Evolutionary conservation across 306 rosid species (phyloP), one percentile per base, ranked within the genome.

Genomic region (Sophora flavescens): DNA sequence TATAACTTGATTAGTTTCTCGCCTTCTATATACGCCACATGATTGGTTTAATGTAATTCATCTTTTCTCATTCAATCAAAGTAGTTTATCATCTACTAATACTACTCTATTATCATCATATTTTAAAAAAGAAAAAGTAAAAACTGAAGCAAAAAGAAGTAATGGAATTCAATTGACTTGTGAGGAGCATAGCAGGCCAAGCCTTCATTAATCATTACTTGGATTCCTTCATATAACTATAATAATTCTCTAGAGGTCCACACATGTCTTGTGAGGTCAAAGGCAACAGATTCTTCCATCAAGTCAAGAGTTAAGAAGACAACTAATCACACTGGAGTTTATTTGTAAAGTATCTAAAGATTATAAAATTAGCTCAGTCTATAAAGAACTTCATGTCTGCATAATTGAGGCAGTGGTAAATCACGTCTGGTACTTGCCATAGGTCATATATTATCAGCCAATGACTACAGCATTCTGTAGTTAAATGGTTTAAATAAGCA

Each of bases 141-240:
- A 54, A 15, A n/a, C 38, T 58, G 22, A 17, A 17, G 33, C 48
- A 65, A 44, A 11, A 5, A 42, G 36, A 13, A 33, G 3, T 30
- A 30, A 8, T 4, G 18, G 42, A 60, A 60, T 13, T 42, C 89
- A 88, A 74, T 54, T 78, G 87, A 88, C 86, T 67, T 71, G 77
- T 83, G 89, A 78, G 86, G 88, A 85, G 79, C 75, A 72, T 36
- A 57, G 50, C 38, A 57, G 39, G 53, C 77, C 82, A 75, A 17
- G 67, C 6, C 75, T 59, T n/a, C n/a, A n/a, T n/a, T n/a, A n/a
- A n/a, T 61, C 81, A 83, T 78, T 73, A 75, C 54, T 45, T 10
- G 79, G 86, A 83, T 88, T 81, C 85, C 80, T 85, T 77, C 28
- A 68, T 33, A 33, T 33, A 33, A 33, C 5, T 87, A 80, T 63